Percentiles rank a stretch among this genome's conserved stretches.
phyloP scores from a whole-genome alignment of 2,329 filamentous ascomycete species.

The Hypoxylon sp. region DNA sequence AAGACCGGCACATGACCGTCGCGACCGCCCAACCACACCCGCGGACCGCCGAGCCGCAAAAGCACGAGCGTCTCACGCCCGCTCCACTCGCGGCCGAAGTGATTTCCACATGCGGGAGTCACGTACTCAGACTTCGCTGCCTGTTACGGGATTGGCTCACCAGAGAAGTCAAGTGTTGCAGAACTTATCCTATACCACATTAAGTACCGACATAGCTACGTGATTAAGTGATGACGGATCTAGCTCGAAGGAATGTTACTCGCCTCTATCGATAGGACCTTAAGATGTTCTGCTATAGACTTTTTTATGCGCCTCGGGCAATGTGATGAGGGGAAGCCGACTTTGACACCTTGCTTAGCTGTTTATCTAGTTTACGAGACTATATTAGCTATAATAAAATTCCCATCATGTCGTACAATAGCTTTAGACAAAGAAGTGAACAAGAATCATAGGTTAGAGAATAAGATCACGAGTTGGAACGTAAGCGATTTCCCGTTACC shows the following conservation, averaged over 20 bases:
- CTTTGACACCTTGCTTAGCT: slow-evolving; percentile 20
- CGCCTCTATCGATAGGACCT: slow-evolving; percentile 15
- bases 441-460: neutral
- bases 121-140: slow-evolving; percentile 11
- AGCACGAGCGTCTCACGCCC: slow-evolving; percentile 4
- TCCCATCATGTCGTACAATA: no score
- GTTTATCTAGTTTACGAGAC: no score
- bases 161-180: slow-evolving; percentile 22
- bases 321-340: slow-evolving; percentile 2
- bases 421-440: no score
- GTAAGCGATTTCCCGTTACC: no score
- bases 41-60: slow-evolving; percentile 39
- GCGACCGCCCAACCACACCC: slow-evolving; percentile 15
- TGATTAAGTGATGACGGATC: slow-evolving; percentile 32
- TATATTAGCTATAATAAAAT: no score
- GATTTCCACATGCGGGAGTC: slow-evolving; percentile 29
- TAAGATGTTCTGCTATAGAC: slow-evolving; percentile 14
- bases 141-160: slow-evolving; percentile 26
- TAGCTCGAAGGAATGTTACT: slow-evolving; percentile 38
- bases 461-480: no score
- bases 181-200: slow-evolving; percentile 22
- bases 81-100: slow-evolving; percentile 29
- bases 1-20: slow-evolving; percentile 35
- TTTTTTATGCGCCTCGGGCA: neutral
- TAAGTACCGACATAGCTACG: neutral